Evolutionary conservation across 1,284 basidiomycete genomes (phyloP), one percentile per base, ranked within the genome.

Genomic region (Cryptococcus floricola): DNA sequence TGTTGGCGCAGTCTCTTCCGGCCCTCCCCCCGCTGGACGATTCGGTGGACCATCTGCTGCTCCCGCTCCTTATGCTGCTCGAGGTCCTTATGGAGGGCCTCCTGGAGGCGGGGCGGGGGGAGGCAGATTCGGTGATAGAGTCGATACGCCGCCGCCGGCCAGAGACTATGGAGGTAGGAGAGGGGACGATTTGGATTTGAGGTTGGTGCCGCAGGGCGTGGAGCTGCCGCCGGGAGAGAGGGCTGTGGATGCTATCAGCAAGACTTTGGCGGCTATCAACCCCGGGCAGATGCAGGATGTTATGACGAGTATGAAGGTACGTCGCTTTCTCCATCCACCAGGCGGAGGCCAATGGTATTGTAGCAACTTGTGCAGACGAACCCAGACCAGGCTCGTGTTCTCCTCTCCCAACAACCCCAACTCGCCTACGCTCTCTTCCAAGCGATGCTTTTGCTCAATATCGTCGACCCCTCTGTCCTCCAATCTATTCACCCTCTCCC

Each of bases 401-500:
- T 98, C 38, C 83, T 99, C 37, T 80, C 85, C 9, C 80, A 84
- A 8, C 88, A 97, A 67, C 95, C 96, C 14, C 95, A 98, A 77
- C 82, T 97, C 16, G 87, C 92, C 2, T 98, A 98, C 72, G 95
- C 95, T 1, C 82, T 98, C 18, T 98, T 98, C 80, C 95, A 98
- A 78, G 89, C 91, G 0, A 85, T 98, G 69, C 80, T 98, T 5
- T 81, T 97, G 57, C 91, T 96, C 82, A 91, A 95, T 71, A 91
- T 98, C 25, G 91, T 98, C 48, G 94, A 98, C 65, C 84, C 88
- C 1, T 83, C 84, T 2, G 86, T 97, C 50, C 81, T 98, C 2
- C 81, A 86, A 69, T 84, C 86, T 65, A 68, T 81, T 69, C 39
- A 61, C 4, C 60, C 62, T 65, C 65, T 70, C 27, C 69, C 74